Evolutionary conservation across 257 asterid genomes (phyloP).

Genomic region (Plantago elongata): DNA sequence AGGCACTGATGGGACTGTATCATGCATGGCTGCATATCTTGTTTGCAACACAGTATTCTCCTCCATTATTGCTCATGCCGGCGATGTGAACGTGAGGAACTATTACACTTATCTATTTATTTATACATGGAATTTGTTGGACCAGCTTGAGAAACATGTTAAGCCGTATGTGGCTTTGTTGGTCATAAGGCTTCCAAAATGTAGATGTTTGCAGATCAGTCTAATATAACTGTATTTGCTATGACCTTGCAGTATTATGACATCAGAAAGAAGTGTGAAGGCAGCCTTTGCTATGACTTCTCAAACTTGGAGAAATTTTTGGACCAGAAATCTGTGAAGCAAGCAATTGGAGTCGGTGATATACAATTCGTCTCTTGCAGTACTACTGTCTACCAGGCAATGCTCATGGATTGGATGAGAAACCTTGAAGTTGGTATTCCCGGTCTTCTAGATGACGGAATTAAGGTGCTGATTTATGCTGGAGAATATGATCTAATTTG

Average conservation of each 20-base stretch:
- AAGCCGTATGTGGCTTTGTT: too few species aligned
- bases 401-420: constrained; percentile 89
- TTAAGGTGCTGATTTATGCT: constrained; percentile 60
- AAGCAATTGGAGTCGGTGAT: constrained; percentile 62
- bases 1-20: constrained; percentile 81
- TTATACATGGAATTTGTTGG: constrained; percentile 1
- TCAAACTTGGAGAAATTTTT: constrained; percentile 65
- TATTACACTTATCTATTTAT: constrained; percentile 2
- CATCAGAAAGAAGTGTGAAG: constrained; percentile 65
- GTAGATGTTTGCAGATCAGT: too few species aligned
- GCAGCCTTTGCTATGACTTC: constrained; percentile 76
- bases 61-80: constrained; percentile 57
- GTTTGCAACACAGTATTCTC: constrained; percentile 68
- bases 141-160: background rate
- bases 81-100: constrained; percentile 65
- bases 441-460: constrained; percentile 63
- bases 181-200: too few species aligned
- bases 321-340: constrained; percentile 51
- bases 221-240: background rate
- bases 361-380: constrained; percentile 73
- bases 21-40: constrained; percentile 83
- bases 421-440: constrained; percentile 78
- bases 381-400: constrained; percentile 58
- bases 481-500: constrained; percentile 80
- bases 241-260: constrained; percentile 53